These are phyloP conservation scores for Gossypium arboreum DNA, from an alignment of 345 rosid genomes.

Conservation along the genomic window DNA sequence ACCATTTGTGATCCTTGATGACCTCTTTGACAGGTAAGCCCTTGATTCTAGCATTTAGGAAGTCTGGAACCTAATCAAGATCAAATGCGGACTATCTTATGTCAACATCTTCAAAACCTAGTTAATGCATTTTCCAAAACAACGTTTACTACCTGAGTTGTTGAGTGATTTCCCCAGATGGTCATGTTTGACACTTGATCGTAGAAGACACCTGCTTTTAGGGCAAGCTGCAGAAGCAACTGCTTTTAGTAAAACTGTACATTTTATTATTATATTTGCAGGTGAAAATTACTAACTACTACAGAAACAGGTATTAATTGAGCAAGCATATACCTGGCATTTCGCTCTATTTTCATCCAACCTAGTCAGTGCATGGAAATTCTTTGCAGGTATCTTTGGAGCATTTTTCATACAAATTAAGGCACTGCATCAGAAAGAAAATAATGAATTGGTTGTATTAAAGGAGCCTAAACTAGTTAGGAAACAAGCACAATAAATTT, in stretches of 20 bases:
- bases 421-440: constrained; percentile 48
- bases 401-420: constrained; percentile 94
- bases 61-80: constrained; percentile 81
- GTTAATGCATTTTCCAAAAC: neutral
- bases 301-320: neutral
- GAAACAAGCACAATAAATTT: neutral
- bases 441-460: neutral
- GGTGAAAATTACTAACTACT: neutral
- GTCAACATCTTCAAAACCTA: neutral
- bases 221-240: constrained; percentile 65
- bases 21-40: constrained; percentile 87
- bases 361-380: constrained; percentile 91
- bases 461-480: neutral
- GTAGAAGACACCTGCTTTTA: constrained; percentile 92
- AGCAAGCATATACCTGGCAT: constrained; percentile 65
- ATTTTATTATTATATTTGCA: neutral
- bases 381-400: constrained; percentile 91
- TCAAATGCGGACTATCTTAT: neutral
- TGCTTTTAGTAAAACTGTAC: neutral
- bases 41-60: constrained; percentile 81
- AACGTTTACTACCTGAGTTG: constrained; percentile 72
- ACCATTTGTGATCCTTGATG: constrained; percentile 86
- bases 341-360: constrained; percentile 97
- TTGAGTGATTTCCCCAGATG: constrained; percentile 99
- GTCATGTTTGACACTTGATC: constrained; percentile 94